Evolutionary conservation across 116 monocot species (phyloP), one percentile per base, ranked within the genome.

Genomic region (Phalaenopsis hybrid): DNA sequence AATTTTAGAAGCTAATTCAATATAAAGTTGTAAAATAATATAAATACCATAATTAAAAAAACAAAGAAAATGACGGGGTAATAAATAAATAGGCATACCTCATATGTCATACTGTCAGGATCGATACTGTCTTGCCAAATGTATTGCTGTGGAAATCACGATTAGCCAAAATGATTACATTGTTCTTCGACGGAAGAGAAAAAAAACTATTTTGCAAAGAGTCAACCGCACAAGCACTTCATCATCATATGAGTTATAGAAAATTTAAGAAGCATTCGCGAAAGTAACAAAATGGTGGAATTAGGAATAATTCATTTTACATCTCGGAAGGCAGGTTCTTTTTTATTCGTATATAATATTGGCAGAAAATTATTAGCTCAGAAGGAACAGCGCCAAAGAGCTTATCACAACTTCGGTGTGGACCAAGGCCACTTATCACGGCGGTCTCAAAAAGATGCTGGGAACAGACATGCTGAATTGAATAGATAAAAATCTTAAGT

Each of bases 101-200:
- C 96, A 48, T 96, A 96, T 57, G 92, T 94, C 96, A 96, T 96
- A 74, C 86, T 94, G 88, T 96, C 96, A 70, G 94, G 93, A 76
- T 96, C 96, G 77, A 96, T 90, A 77, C 92, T 89, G 78, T 94
- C 96, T 82, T 96, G 92, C 96, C 96, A 96, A 88, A 91, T 61
- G 11, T 86, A 88, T 87, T 96, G 92, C 86, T 83, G 68, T 21
- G 55, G 15, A 45, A 25, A 15, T 41, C 79, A 58, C 63, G 58
- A 59, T 61, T 48, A 59, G 79, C 58, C n/a, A 59, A 79, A 43
- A 15, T 8, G 8, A 79, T n/a, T 17, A 25, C 6, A 79, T 61
- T 15, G 41, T 17, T 61, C 23, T 79, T 70, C 46, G 51, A 48
- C 28, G 44, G 51, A 75, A 34, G 20, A 45, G 33, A 44, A 5